A percentile compares a stretch with the other conserved stretches of the same genome.
Evolutionary conservation across 257 asterid species (phyloP).

Genomic region (Nicotiana noctiflora): DNA sequence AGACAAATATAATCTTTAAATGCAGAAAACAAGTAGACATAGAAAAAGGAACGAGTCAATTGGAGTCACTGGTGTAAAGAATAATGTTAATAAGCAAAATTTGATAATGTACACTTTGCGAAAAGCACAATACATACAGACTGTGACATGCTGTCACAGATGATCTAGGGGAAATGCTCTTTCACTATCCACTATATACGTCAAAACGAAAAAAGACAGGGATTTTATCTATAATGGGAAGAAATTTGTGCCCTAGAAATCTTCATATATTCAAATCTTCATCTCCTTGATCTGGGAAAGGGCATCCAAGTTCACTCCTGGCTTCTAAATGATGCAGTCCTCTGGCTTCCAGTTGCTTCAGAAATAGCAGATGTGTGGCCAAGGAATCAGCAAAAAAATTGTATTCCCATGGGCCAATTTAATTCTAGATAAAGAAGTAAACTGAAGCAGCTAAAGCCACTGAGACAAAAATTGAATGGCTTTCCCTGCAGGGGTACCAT

Average conservation of each 20-base stretch:
- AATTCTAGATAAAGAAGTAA: constrained; percentile 12
- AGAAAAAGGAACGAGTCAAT: not conserved
- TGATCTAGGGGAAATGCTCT: constrained; percentile 35
- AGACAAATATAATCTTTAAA: not conserved
- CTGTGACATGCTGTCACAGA: constrained; percentile 30
- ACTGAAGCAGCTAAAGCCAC: constrained; percentile 25
- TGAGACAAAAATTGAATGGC: constrained; percentile 16
- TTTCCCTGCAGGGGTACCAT: constrained; percentile 16
- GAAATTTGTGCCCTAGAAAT: constrained; percentile 24
- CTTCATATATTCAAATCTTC: constrained; percentile 23
- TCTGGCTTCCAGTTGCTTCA: constrained; percentile 21
- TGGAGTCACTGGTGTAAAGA: not conserved
- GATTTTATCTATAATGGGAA: constrained; percentile 22
- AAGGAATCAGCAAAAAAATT: constrained; percentile 28
- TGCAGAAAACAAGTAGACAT: not conserved
- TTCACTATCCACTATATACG: constrained; percentile 62
- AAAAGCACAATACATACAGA: constrained; percentile 47
- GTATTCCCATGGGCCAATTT: constrained; percentile 17
- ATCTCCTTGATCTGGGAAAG: constrained; percentile 22
- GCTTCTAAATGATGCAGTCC: constrained; percentile 16
- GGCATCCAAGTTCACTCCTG: constrained; percentile 26
- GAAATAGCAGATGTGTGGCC: constrained; percentile 18
- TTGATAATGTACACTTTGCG: constrained; percentile 55
- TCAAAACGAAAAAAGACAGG: constrained; percentile 28
- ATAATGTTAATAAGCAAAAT: constrained; percentile 28